Base-by-base conservation (phyloP, 805 yeast genomes). In the Kodamaea neixiangensis region DNA sequence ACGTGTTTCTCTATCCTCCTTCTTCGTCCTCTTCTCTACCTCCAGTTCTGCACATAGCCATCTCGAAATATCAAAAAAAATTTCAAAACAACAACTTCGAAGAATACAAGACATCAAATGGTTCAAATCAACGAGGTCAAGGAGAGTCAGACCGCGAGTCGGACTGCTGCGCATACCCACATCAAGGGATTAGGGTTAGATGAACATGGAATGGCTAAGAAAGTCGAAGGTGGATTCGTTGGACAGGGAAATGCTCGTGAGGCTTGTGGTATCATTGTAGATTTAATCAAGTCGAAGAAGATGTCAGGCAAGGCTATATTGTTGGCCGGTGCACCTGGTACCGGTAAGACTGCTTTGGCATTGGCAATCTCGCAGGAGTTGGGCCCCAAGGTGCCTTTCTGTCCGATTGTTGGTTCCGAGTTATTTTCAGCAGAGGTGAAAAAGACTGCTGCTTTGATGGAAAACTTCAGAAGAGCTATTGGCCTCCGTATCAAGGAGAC, bases 321-420 rank as follows among this genome's bases (percentile, higher is more conserved):
- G 53, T 78, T 94, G 49, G 98, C 99, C 0, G 99, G 99, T 47
- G 96, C 96, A 5, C 98, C 99, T 7, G 97, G 98, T 0, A 93
- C 98, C 5, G 99, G 99, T 65, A 94, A 94, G 68, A 94, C 99
- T 2, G 99, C 99, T 1, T 79, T 94, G 62, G 98, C 98, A 0
- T 78, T 94, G 61, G 99, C 97, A 1, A 85, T 94, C 50, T 89
- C 97, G 3, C 98, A 94, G 67, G 97, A 90, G 67, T 77, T 94
- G 60, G 99, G 99, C 3, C 94, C 96, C 37, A 91, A 93, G 65
- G 98, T 94, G 49, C 99, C 99, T 44, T 94, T 94, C 67, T 92
- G 97, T 63, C 98, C 98, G 3, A 85, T 94, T 61, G 97, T 96
- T 19, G 99, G 97, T 35, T 83, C 91, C 52, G 99, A 94, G 71